These are phyloP conservation scores for Bertia moriformis DNA, from an alignment of 2,329 filamentous ascomycete genomes.

Conservation along the genomic window DNA sequence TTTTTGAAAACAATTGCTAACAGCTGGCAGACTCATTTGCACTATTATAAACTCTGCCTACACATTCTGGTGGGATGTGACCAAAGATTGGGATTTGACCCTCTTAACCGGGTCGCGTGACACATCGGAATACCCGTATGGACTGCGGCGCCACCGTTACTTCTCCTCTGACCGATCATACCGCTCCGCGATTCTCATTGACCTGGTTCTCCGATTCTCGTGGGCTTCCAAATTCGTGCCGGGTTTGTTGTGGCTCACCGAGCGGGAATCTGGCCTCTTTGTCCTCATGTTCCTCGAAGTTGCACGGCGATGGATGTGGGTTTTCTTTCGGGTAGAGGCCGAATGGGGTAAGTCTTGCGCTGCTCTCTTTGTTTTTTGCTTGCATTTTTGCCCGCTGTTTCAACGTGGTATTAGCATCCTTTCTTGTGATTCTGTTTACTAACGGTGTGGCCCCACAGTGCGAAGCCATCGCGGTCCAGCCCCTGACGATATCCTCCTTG, in stretches of 20 bases:
- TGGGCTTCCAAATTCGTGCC: background rate
- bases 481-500: background rate
- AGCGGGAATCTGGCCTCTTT: background rate
- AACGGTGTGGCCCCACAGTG: background rate
- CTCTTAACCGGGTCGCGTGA: background rate
- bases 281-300: background rate
- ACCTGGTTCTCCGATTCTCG: background rate
- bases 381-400: too few relatives aligned
- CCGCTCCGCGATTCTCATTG: background rate
- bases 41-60: background rate
- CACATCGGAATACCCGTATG: background rate
- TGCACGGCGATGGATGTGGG: conserved; percentile 1
- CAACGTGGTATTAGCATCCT: too few relatives aligned
- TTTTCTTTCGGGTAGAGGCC: background rate
- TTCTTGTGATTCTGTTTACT: background rate
- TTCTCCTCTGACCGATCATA: background rate
- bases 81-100: conserved; percentile 1
- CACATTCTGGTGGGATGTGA: background rate
- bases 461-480: background rate
- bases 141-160: background rate
- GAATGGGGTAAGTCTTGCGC: background rate
- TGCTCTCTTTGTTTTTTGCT: too few relatives aligned
- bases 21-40: background rate
- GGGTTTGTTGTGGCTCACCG: background rate
- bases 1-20: background rate